Evolutionary conservation across 1,284 basidiomycete genomes (phyloP), one percentile per base, ranked within the genome.

Genomic region (Moesziomyces antarcticus): DNA sequence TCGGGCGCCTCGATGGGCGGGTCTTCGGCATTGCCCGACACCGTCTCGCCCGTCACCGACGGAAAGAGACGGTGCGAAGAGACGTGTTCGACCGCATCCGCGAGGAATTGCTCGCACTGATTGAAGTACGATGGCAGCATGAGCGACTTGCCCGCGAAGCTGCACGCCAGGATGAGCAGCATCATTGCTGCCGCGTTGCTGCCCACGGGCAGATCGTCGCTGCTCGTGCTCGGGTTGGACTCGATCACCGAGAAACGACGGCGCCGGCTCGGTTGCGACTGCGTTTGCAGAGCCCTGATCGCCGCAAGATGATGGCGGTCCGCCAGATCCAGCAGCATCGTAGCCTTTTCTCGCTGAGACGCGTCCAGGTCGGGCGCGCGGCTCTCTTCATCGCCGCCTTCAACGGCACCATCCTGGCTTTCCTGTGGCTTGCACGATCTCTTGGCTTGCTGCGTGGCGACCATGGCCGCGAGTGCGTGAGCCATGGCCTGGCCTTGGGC

Each of bases 91-190:
- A 73, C 60, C 18, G 70, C 70, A 43, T 73, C 64, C 18, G 64
- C 59, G 11, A 73, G 64, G 49, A 67, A 73, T 33, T 73, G 64
- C 48, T 73, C 70, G 56, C 64, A 67, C 51, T 73, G 70, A 30
- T 73, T 67, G 46, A 73, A 68, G 54, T 73, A 73, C 11, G 70
- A 73, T 1, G 70, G 64, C 42, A 73, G 51, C 70, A 73, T 73
- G n/a, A 73, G 59, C 33, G 63, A 67, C 51, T 73, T 73, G 45
- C 64, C 64, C 11, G 53, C 60, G 13, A 50, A 49, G 41, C 64
- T 58, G 57, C 70, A 73, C 9, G 70, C 59, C 18, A 60, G 33
- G 48, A 73, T 67, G 51, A 73, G 64, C 46, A 73, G 27, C 48
- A 73, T 56, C 70, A 73, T 73, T 10, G 55, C 54, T 1, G 58